Evolutionary conservation across 257 asterid genomes (phyloP).

Genomic region (Ballota nigra): DNA sequence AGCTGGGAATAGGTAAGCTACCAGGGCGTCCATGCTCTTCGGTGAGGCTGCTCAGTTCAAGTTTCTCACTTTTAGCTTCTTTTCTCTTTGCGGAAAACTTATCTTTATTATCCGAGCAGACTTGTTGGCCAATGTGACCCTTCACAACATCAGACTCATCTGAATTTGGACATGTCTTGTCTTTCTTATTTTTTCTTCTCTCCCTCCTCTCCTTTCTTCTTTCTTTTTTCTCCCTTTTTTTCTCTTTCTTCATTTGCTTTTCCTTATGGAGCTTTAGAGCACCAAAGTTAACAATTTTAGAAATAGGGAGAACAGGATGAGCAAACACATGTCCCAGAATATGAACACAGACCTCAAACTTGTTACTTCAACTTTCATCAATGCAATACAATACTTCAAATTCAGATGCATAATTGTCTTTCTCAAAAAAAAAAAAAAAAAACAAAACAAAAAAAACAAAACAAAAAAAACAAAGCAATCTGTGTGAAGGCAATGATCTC

Average conservation of each 20-base stretch:
- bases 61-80: slow-evolving; percentile 38
- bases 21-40: slow-evolving; percentile 50
- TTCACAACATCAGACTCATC: slow-evolving; percentile 19
- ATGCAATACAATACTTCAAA: not conserved
- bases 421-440: no score
- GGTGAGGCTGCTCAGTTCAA: slow-evolving; percentile 59
- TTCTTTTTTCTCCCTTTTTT: slow-evolving; percentile 22
- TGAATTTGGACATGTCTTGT: slow-evolving; percentile 18
- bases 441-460: not conserved
- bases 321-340: slow-evolving; percentile 19
- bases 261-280: slow-evolving; percentile 67
- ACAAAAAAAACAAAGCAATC: not conserved
- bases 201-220: slow-evolving; percentile 11
- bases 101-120: slow-evolving; percentile 15
- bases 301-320: slow-evolving; percentile 24
- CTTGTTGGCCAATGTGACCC: not conserved
- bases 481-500: not conserved
- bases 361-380: not conserved
- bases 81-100: slow-evolving; percentile 13
- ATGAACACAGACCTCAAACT: slow-evolving; percentile 20
- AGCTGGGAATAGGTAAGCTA: slow-evolving; percentile 36
- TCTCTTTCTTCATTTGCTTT: slow-evolving; percentile 33
- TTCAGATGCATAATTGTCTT: not conserved
- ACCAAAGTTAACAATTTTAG: slow-evolving; percentile 61
- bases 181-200: slow-evolving; percentile 24